Percentiles rank a stretch among this genome's conserved stretches.
phyloP scores from a whole-genome alignment of 2,329 filamentous ascomycete species.

The Fusarium duplospermum region DNA sequence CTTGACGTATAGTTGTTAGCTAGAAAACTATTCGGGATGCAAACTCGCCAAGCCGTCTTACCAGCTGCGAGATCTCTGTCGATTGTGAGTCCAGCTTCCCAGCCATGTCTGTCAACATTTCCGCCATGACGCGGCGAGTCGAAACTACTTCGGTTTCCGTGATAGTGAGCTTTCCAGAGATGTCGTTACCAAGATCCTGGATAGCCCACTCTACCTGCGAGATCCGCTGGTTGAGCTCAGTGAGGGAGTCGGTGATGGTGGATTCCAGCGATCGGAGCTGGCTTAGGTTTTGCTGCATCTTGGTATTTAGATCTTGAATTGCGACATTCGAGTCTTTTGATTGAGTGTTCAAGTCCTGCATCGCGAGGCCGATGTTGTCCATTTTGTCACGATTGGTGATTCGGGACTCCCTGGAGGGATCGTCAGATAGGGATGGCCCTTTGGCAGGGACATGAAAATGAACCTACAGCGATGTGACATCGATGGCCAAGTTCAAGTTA shows the following conservation, averaged over 20 bases:
- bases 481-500: neutral
- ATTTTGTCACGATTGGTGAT: neutral
- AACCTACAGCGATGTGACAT: neutral
- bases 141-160: neutral
- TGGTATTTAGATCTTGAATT: neutral
- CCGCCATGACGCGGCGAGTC: neutral
- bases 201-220: neutral
- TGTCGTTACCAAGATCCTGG: neutral
- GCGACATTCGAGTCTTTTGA: no score
- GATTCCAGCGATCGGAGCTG: neutral
- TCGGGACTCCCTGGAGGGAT: neutral
- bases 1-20: neutral
- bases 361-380: neutral
- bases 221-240: neutral
- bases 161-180: neutral
- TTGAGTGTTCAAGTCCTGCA: neutral
- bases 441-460: fast-evolving
- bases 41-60: neutral
- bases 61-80: neutral
- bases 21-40: neutral
- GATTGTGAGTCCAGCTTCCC: neutral
- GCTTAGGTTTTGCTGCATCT: neutral
- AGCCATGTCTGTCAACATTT: neutral
- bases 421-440: neutral
- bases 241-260: neutral